Evolutionary conservation across 768 basidiomycete species (phyloP), one percentile per base, ranked within the genome.

Genomic region (Filobasidium wieringae): DNA sequence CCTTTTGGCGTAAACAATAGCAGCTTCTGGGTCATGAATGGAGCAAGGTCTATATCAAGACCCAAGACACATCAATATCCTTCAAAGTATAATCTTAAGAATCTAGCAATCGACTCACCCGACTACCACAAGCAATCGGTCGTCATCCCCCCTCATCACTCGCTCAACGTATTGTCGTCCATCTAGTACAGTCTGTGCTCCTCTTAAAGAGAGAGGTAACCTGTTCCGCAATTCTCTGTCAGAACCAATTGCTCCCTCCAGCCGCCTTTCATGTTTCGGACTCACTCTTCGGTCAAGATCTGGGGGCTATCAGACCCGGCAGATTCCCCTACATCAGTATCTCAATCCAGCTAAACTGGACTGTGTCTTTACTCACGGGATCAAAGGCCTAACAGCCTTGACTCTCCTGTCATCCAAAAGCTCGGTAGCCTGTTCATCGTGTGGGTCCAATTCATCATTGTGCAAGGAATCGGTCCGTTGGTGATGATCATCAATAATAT

Each of bases 61-160:
- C 0, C n/a, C n/a, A 33, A 55, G 30, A 47, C 29, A 31, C 8
- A 36, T 26, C 43, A 26, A 0, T 17, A 4, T 14, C 27, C 29
- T 32, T 19, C 17, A n/a, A 7, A 32, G 6, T 51, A 15, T 11
- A 19, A 15, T 14, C 19, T n/a, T 11, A 19, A 43, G 9, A 36
- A 40, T 34, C 19, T 29, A 47, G 53, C 14, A 2, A 2, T 17
- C 26, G 22, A 73, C 82, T 55, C 70, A 87, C 87, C 88, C 87
- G 57, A 95, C 86, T 19, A 95, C 85, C 11, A 99, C 90, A 55
- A 93, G 76, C 22, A 99, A 79, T 47, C 93, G 84, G 72, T 97
- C 92, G 74, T 99, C 93, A 55, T 86, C 81, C 17, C 90, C 92
- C 0, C 86, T 82, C 30, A 90, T 78, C 64, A 93, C 82, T 58